Base-by-base conservation (phyloP, 129 eudicot species). In the sunflower (Helianthus annuus) region DNA sequence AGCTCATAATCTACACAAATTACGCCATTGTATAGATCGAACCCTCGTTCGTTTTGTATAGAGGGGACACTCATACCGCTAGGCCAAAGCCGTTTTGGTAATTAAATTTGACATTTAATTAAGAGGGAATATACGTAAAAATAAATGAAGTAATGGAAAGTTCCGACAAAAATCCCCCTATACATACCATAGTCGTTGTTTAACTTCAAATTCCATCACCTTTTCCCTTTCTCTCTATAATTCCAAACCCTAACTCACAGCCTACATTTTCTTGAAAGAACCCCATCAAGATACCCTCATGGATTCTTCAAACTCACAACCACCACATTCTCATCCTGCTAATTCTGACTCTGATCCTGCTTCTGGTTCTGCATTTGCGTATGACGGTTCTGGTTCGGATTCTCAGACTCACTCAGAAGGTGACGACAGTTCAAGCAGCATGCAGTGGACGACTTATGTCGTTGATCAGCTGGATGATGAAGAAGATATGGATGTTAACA, bases 301-400 rank as follows among this genome's bases (percentile, higher is more conserved):
- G 72, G 72, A 68, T 29, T 49, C 72, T 68, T 49, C 60, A 13
- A 34, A 68, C 51, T 44, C 72, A 68, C 72, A 48, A 67, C 24
- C 24, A 9, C 48, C 27, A 14, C n/a, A 34, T 8, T 55, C 52
- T 54, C 45, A 40, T 10, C 22, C 57, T 48, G 16, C 54, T 65
- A 12, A 27, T 27, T 19, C 71, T 12, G 13, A 2, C 13, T 27
- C 57, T 48, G 32, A 1, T 24, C 27, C 59, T 8, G 14, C 6
- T 8, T 66, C 71, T 15, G 61, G 59, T 68, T 51, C 73, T 8
- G 55, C 14, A 10, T 24, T 17, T 29, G 64, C 1, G 1, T 19
- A 3, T 5, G 7, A 11, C 1, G 14, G 13, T 40, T 64, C 69
- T 4, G 61, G 12, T 19, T 16, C 34, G 0, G 27, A 9, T 55